Evolutionary conservation across 2,329 filamentous ascomycete genomes (phyloP).

Genomic region (Penicillium sp.): DNA sequence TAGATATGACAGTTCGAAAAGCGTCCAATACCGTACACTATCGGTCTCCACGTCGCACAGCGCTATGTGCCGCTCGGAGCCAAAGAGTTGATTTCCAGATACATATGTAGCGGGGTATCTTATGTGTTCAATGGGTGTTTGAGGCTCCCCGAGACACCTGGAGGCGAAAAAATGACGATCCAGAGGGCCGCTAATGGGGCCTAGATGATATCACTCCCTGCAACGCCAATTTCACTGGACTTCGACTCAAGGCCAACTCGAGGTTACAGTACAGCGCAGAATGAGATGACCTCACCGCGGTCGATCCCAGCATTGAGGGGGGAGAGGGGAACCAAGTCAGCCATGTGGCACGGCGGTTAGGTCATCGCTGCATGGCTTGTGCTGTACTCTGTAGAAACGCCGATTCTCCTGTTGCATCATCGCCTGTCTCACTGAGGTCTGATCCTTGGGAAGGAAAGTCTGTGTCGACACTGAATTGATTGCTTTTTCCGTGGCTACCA

Average conservation of each 20-base stretch:
- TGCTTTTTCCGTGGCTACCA: not conserved
- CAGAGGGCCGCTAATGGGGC: not conserved
- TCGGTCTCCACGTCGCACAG: not conserved
- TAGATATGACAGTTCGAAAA: conserved; percentile 1
- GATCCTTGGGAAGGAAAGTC: not conserved
- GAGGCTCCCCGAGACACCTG: not conserved
- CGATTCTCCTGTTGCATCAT: not conserved
- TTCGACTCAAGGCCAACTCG: not conserved
- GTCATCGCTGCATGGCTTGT: not conserved
- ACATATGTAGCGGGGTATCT: not conserved
- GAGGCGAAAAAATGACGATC: not conserved
- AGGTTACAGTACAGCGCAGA: not conserved
- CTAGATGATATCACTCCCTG: conserved; percentile 1
- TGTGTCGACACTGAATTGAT: not conserved
- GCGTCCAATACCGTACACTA: not conserved
- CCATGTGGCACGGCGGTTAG: not conserved
- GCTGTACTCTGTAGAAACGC: not conserved
- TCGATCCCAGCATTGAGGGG: not conserved
- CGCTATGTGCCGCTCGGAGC: not conserved
- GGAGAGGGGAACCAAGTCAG: not conserved
- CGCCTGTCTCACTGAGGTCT: not conserved
- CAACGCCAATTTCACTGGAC: not conserved
- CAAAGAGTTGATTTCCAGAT: not conserved
- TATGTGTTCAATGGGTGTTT: not conserved
- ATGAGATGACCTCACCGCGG: not conserved